Evolutionary conservation across 768 basidiomycete species (phyloP).

Genomic region (Termitomyces sp.): DNA sequence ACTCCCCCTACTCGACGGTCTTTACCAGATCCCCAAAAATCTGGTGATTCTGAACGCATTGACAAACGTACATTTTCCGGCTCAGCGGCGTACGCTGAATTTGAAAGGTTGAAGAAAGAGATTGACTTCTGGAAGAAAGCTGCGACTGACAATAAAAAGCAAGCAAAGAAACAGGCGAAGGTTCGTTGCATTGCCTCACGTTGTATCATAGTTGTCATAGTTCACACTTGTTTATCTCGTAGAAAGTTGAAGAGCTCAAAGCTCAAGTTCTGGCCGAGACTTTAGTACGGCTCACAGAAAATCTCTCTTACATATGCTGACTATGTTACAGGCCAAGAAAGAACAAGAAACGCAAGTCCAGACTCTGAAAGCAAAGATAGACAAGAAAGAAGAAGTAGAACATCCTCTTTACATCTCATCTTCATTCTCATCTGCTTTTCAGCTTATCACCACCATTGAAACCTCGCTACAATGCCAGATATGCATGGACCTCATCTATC

Average conservation of each 20-base stretch:
- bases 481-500: conserved; percentile 65
- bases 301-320: neutral
- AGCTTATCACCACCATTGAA: conserved; percentile 59
- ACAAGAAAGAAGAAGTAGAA: conserved; percentile 55
- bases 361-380: conserved; percentile 41
- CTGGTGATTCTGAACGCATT: conserved; percentile 6
- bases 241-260: conserved; percentile 55
- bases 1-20: conserved; percentile 11
- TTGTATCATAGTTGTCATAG: neutral
- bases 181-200: conserved; percentile 25
- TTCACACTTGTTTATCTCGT: conserved; percentile 3
- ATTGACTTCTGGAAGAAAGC: conserved; percentile 51
- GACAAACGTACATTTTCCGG: conserved; percentile 24
- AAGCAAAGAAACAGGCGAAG: conserved; percentile 53
- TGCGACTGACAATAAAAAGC: conserved; percentile 44
- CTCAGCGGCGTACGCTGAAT: conserved; percentile 42
- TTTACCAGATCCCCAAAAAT: neutral
- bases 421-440: neutral
- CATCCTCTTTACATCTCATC: neutral
- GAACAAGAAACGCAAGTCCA: conserved; percentile 43
- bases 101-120: conserved; percentile 54
- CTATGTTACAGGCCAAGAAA: conserved; percentile 33
- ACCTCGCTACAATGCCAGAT: conserved; percentile 68
- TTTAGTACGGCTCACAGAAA: conserved; percentile 27
- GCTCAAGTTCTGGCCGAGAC: conserved; percentile 34